A percentile compares a stretch with the other conserved stretches of the same genome.
These are phyloP conservation scores for Zygoascus biomembranicola DNA, from an alignment of 805 yeast species.

Conservation along the genomic window DNA sequence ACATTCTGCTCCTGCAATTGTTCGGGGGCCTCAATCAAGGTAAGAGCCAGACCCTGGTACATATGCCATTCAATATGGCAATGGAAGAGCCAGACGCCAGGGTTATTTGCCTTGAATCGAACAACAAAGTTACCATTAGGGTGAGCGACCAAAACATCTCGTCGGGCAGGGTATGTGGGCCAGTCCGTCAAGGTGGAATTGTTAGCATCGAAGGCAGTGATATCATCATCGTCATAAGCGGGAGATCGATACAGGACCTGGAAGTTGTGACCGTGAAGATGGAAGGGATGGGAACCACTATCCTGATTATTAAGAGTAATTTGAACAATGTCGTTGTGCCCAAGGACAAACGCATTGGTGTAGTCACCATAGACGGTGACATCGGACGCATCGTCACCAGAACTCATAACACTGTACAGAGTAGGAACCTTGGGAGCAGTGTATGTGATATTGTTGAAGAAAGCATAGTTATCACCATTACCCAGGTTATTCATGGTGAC, in stretches of 20 bases:
- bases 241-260: conserved; percentile 71
- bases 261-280: conserved; percentile 89
- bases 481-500: conserved; percentile 78
- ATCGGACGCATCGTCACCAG: conserved; percentile 46
- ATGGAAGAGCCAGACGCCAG: conserved; percentile 98
- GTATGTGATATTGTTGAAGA: conserved; percentile 83
- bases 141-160: conserved; percentile 74
- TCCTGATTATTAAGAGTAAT: conserved; percentile 79
- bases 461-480: conserved; percentile 91
- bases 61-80: conserved; percentile 99
- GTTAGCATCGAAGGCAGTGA: conserved; percentile 48
- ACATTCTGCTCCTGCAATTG: conserved; percentile 51
- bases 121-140: conserved; percentile 81
- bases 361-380: conserved; percentile 70
- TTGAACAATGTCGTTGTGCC: conserved; percentile 62
- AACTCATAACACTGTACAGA: conserved; percentile 64
- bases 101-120: conserved; percentile 87
- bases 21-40: conserved; percentile 75
- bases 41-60: conserved; percentile 83
- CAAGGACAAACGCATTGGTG: conserved; percentile 66
- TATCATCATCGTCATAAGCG: conserved; percentile 42
- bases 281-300: conserved; percentile 96
- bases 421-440: conserved; percentile 79
- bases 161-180: conserved; percentile 71
- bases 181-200: conserved; percentile 32